Evolutionary conservation across 805 yeast species (phyloP).

Genomic region (Sugiyamaella qingdaonensis): DNA sequence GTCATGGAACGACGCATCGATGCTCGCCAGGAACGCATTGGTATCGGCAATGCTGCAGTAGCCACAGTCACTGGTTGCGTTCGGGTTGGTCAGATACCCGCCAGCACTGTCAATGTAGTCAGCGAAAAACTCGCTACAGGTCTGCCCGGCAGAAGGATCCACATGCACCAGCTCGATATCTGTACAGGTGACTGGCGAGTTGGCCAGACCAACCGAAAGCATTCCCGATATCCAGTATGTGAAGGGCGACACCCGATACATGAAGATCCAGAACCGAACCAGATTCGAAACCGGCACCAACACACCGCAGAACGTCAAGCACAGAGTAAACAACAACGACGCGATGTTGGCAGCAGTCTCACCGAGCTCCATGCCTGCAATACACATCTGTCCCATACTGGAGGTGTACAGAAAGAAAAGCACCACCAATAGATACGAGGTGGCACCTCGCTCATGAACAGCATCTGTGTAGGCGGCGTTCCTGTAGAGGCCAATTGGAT

Average conservation of each 20-base stretch:
- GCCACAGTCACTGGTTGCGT: slow-evolving; percentile 50
- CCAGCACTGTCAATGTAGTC: slow-evolving; percentile 37
- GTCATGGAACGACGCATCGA: slow-evolving; percentile 31
- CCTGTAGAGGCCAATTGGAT: slow-evolving; percentile 61
- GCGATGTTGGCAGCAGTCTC: slow-evolving; percentile 64
- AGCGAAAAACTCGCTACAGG: slow-evolving; percentile 54
- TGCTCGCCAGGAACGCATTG: slow-evolving; percentile 49
- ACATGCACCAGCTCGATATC: slow-evolving; percentile 45
- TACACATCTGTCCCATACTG: slow-evolving; percentile 30
- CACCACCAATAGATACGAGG: slow-evolving; percentile 36
- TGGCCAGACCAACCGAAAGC: slow-evolving; percentile 48
- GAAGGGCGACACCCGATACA: slow-evolving; percentile 70
- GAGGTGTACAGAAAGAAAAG: slow-evolving; percentile 47
- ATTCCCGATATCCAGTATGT: slow-evolving; percentile 60
- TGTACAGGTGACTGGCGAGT: slow-evolving; percentile 42
- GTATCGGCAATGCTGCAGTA: slow-evolving; percentile 59
- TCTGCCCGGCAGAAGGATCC: slow-evolving; percentile 49
- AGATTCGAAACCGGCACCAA: slow-evolving; percentile 48
- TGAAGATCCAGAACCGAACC: slow-evolving; percentile 78
- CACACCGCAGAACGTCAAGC: slow-evolving; percentile 75
- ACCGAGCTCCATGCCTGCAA: slow-evolving; percentile 55
- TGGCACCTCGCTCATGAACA: slow-evolving; percentile 39
- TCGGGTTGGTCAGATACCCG: slow-evolving; percentile 45
- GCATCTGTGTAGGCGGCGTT: slow-evolving; percentile 52
- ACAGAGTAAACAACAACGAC: slow-evolving; percentile 54